phyloP scores from a whole-genome alignment of 2,329 filamentous ascomycete genomes.

The Clarireedia paspali region DNA sequence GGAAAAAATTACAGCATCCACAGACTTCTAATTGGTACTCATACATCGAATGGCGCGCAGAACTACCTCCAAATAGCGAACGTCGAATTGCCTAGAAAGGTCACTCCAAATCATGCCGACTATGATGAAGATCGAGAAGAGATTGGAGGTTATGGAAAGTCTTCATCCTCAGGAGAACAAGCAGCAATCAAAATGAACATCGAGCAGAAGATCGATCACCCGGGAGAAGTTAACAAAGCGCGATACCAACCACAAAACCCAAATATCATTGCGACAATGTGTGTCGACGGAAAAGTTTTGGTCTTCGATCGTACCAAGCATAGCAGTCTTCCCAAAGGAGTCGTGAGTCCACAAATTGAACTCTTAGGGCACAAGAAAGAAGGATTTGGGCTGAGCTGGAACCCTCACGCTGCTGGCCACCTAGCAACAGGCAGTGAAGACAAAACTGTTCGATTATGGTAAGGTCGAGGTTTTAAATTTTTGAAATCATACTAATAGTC shows the following conservation, averaged over 20 bases:
- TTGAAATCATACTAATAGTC: neutral
- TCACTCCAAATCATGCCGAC: constrained; percentile 66
- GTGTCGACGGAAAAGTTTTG: constrained; percentile 77
- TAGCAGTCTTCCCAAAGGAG: constrained; percentile 58
- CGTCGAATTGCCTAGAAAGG: constrained; percentile 80
- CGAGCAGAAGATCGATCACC: constrained; percentile 92
- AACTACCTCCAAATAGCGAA: constrained; percentile 96
- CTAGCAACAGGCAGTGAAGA: constrained; percentile 90
- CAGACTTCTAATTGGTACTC: constrained; percentile 85
- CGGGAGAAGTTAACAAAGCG: constrained; percentile 96
- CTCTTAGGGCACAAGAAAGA: constrained; percentile 80
- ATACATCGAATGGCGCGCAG: constrained; percentile 76
- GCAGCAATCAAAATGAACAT: constrained; percentile 80
- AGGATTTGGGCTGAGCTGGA: constrained; percentile 92
- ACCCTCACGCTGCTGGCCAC: constrained; percentile 66
- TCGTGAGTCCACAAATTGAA: constrained; percentile 47
- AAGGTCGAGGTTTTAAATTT: constrained; percentile 26
- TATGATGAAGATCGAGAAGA: constrained; percentile 91
- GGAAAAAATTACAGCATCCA: constrained; percentile 85
- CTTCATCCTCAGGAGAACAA: constrained; percentile 51
- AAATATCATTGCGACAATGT: constrained; percentile 90
- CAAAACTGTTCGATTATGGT: constrained; percentile 86
- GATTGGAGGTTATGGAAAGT: constrained; percentile 83
- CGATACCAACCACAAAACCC: constrained; percentile 97
- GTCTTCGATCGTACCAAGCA: constrained; percentile 97